A percentile compares a stretch with the other conserved stretches of the same genome.
phyloP scores from a whole-genome alignment of 345 rosid genomes.

The Punica granatum region DNA sequence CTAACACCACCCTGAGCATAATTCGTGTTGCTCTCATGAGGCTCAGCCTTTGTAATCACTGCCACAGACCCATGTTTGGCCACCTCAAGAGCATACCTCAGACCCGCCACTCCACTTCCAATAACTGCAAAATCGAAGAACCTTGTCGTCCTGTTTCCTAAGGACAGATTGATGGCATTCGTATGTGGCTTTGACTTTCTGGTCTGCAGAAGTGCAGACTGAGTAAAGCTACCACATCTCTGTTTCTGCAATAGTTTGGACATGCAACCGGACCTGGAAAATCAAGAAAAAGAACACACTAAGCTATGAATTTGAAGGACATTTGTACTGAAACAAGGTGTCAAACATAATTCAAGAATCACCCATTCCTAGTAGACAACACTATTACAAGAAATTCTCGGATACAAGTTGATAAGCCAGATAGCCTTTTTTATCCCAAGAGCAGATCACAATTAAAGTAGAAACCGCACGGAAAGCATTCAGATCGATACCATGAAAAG shows the following conservation, averaged over 20 bases:
- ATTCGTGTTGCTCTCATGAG: constrained; percentile 94
- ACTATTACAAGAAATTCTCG: background rate
- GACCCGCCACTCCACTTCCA: constrained; percentile 98
- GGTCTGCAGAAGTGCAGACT: constrained; percentile 14
- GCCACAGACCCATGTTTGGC: constrained; percentile 90
- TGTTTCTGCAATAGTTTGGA: constrained; percentile 37
- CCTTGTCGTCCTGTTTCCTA: constrained; percentile 48
- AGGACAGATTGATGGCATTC: constrained; percentile 19
- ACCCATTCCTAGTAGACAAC: background rate
- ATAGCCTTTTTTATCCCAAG: background rate
- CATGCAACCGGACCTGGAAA: constrained; percentile 48
- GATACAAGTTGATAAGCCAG: background rate
- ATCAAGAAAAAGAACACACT: background rate
- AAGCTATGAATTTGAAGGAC: background rate
- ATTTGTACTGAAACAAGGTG: background rate
- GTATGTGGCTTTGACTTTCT: constrained; percentile 36
- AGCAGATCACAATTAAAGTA: background rate
- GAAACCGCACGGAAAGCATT: background rate
- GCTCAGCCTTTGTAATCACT: constrained; percentile 90
- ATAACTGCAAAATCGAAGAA: constrained; percentile 83
- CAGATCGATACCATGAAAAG: constrained; percentile 41
- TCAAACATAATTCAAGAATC: background rate
- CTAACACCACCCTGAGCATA: constrained; percentile 99
- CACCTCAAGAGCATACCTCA: constrained; percentile 89
- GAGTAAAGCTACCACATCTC: constrained; percentile 24